Conservation (phyloP, 257 asterid species). For the Echium plantagineum region DNA sequence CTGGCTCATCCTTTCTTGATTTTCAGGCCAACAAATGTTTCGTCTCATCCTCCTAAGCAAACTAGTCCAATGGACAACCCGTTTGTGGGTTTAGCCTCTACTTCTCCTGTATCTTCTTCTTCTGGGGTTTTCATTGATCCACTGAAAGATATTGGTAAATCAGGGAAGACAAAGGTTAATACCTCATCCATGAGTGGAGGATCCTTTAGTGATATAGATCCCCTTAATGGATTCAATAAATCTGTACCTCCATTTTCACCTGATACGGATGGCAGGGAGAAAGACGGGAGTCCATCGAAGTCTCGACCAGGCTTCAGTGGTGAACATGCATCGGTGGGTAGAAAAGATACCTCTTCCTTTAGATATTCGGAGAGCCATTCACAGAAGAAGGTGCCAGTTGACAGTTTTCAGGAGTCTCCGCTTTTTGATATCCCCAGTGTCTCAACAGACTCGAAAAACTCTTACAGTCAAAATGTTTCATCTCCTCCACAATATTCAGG, state of each 20-base stretch:
- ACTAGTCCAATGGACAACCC: conserved; percentile 57
- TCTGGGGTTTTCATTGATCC: conserved; percentile 53
- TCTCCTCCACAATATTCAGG: conserved; percentile 38
- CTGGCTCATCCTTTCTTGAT: conserved; percentile 17
- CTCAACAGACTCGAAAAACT: conserved; percentile 41
- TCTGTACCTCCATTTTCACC: conserved; percentile 46
- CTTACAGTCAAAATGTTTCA: conserved; percentile 40
- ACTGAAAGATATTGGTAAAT: conserved; percentile 55
- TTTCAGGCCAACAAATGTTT: conserved; percentile 58
- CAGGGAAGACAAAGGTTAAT: conserved; percentile 45
- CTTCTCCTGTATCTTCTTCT: conserved; percentile 41
- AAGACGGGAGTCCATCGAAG: conserved; percentile 31
- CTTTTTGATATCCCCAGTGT: conserved; percentile 59
- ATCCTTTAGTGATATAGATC: conserved; percentile 73
- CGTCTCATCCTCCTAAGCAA: conserved; percentile 51
- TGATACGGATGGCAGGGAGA: conserved; percentile 26
- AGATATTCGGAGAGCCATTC: conserved; percentile 42
- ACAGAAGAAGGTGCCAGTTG: conserved; percentile 39
- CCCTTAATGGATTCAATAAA: conserved; percentile 35
- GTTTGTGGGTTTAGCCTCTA: conserved; percentile 58
- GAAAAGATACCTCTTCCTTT: conserved; percentile 26
- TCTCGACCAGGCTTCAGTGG: conserved; percentile 20
- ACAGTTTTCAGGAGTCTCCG: conserved; percentile 53
- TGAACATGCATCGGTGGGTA: conserved; percentile 30
- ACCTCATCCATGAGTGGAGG: conserved; percentile 46